These are phyloP conservation scores for Podospora anserina DNA, from an alignment of 495 filamentous ascomycete genomes.

Conservation along the genomic window DNA sequence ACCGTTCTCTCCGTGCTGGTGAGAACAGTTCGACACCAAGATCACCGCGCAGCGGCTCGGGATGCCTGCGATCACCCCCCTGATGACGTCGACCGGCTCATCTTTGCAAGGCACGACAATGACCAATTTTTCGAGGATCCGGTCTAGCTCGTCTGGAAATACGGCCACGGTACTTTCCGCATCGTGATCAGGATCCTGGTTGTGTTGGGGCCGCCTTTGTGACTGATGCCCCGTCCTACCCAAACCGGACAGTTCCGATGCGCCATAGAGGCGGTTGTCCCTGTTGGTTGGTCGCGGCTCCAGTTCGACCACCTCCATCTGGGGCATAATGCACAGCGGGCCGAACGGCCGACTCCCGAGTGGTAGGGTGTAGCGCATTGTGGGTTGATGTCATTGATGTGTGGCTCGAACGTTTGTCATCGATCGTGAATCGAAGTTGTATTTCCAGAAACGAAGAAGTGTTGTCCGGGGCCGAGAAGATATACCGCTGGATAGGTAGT, in stretches of 20 bases:
- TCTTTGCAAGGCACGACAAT: constrained; percentile 35
- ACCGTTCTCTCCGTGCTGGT: constrained; percentile 16
- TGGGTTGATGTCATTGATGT: background rate
- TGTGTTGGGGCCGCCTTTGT: background rate
- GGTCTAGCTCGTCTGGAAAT: constrained; percentile 3
- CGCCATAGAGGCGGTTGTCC: background rate
- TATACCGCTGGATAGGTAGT: no score
- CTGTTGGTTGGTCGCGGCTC: constrained; percentile 6
- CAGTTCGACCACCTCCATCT: constrained; percentile 15
- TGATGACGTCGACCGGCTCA: constrained; percentile 20
- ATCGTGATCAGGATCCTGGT: background rate
- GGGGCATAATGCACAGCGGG: constrained; percentile 9
- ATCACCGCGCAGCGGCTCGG: constrained; percentile 25
- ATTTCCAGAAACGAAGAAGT: no score
- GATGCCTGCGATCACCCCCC: constrained; percentile 25
- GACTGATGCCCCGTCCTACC: background rate
- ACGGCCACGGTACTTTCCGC: constrained; percentile 2
- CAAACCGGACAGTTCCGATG: background rate
- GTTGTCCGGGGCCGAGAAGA: no score
- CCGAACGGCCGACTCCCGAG: background rate
- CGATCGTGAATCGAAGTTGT: no score
- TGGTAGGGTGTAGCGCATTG: background rate
- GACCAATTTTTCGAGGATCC: constrained; percentile 20
- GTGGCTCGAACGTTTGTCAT: background rate
- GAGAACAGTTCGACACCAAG: constrained; percentile 31